Base-by-base conservation (phyloP, 805 yeast species). In the Pichia phayaonensis region DNA sequence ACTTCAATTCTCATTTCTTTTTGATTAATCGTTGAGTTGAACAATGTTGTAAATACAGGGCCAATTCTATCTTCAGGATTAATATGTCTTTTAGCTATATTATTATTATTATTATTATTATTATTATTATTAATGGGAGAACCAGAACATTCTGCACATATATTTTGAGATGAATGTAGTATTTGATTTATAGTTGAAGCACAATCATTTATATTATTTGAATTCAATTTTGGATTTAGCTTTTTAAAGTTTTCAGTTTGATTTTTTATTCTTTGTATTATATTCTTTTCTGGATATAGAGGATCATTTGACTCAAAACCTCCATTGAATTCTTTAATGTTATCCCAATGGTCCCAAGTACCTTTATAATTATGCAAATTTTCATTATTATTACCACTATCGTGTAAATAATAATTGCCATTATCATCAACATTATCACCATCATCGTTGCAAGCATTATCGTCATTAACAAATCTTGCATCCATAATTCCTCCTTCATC, bases 1-100 rank as follows among this genome's bases (percentile, higher is more conserved):
- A 52, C 72, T 74, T 26, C 50, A 56, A 36, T 52, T 8, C 44
- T 38, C 5, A 29, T 39, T 3, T 53, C 55, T 15, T 42, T 49
- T 11, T 40, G 43, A 31, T 47, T 53, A 36, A 58, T 16, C 2
- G 61, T 53, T 7, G 61, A 52, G 38, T 61, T 62, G 46, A 65
- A 56, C 34, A 61, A 56, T 20, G 62, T 54, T 46, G 67, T 44
- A 60, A 63, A 46, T 43, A 59, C 54, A 46, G 56, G 49, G 31
- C 64, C 57, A 29, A 47, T n/a, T 54, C 58, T 52, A 40, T 54
- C 36, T 24, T 50, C 16, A 2, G 60, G 56, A 20, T 51, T 40
- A n/a, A 24, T 24, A 21, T 44, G n/a, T 38, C 15, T 21, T 15
- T 10, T 39, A 20, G 10, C 7, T 10, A 29, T 49, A 51, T 48